Conservation (phyloP, 1,139 yeast genomes). For the Geotrichum cucujoidarum region DNA sequence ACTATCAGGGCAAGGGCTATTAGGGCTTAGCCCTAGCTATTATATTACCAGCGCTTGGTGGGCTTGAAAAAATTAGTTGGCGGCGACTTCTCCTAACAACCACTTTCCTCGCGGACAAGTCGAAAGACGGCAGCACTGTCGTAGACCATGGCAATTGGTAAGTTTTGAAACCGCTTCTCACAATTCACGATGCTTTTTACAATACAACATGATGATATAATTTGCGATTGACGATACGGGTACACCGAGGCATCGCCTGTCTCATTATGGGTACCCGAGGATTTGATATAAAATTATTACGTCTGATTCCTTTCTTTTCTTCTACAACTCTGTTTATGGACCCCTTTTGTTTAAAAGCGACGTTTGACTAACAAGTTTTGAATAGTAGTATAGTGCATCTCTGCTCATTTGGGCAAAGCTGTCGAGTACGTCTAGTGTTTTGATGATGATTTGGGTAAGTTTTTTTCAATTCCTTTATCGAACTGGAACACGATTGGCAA, state of each 20-base stretch:
- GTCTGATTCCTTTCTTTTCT: slow-evolving; percentile 1
- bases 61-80: too few species aligned
- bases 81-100: too few species aligned
- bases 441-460: too few species aligned
- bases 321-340: background rate
- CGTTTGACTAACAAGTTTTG: background rate
- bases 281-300: slow-evolving; percentile 7
- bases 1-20: background rate
- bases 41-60: too few species aligned
- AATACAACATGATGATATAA: slow-evolving; percentile 9
- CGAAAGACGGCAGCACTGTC: too few species aligned
- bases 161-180: background rate
- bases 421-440: too few species aligned
- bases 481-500: too few species aligned
- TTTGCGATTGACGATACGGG: slow-evolving; percentile 12
- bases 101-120: too few species aligned
- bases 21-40: background rate
- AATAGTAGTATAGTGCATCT: background rate
- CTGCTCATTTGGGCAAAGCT: background rate
- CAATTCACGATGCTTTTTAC: background rate
- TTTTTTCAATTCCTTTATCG: too few species aligned
- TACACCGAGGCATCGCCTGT: slow-evolving; percentile 13
- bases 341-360: background rate
- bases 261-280: slow-evolving; percentile 12
- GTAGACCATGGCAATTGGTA: too few species aligned